Evolutionary conservation across 129 eudicot genomes (phyloP).

Genomic region (Smallanthus sonchifolius): DNA sequence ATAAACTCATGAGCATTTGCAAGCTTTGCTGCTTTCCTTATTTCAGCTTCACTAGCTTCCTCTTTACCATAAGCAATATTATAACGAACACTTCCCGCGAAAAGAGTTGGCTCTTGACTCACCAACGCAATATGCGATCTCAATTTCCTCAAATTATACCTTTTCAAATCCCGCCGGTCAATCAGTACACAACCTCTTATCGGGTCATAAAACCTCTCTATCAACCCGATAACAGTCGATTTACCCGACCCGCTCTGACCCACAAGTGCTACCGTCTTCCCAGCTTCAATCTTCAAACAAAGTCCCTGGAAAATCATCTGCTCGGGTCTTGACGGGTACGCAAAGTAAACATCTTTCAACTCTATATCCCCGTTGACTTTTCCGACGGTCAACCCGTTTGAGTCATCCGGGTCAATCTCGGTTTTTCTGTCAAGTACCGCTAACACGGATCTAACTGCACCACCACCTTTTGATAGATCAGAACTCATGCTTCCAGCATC

Average conservation of each 20-base stretch:
- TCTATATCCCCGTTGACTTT: constrained; percentile 50
- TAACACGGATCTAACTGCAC: constrained; percentile 58
- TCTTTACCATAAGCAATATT: constrained; percentile 70
- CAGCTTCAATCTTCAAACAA: constrained; percentile 61
- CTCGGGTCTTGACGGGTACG: constrained; percentile 70
- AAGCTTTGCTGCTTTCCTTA: constrained; percentile 58
- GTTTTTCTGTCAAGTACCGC: constrained; percentile 52
- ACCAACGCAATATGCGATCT: constrained; percentile 68
- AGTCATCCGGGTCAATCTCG: constrained; percentile 54
- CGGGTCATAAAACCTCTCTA: constrained; percentile 76
- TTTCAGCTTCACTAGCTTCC: constrained; percentile 53
- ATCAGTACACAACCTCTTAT: constrained; percentile 48
- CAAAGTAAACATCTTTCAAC: constrained; percentile 45
- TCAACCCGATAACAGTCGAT: constrained; percentile 63
- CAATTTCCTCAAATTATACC: constrained; percentile 56
- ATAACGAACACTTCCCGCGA: constrained; percentile 62
- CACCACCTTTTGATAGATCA: constrained; percentile 66
- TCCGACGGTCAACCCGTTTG: constrained; percentile 30
- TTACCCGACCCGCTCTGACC: constrained; percentile 90
- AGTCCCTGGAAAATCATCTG: constrained; percentile 66
- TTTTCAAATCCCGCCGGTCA: constrained; percentile 50
- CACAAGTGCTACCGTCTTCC: constrained; percentile 69
- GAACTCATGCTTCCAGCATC: constrained; percentile 89
- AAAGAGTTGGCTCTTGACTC: constrained; percentile 80
- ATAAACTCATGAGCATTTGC: constrained; percentile 82